Evolutionary conservation across 139 green algal genomes (phyloP).

Genomic region (Chlamydomonas sp.): DNA sequence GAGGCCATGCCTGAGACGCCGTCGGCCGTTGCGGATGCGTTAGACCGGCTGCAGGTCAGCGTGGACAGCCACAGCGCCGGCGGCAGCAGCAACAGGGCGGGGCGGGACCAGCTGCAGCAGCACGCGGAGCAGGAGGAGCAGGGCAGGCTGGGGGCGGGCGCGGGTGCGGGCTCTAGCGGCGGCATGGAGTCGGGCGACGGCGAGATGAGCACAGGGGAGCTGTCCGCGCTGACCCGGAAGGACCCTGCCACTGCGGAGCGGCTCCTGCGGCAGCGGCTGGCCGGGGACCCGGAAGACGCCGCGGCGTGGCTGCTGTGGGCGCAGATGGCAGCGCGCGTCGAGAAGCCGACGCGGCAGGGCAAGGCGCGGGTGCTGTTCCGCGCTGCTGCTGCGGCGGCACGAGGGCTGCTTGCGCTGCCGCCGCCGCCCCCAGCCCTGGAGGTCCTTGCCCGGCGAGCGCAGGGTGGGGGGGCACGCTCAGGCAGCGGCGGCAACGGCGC

Average conservation of each 20-base stretch:
- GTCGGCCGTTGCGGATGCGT: background rate
- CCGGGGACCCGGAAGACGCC: constrained; percentile 11
- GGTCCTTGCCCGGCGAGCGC: background rate
- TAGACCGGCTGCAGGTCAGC: constrained; percentile 41
- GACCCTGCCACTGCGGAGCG: background rate
- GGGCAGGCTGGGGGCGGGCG: background rate
- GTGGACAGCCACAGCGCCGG: constrained; percentile 20
- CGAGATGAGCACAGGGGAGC: background rate
- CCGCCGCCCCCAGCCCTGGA: constrained; percentile 20
- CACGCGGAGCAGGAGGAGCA: background rate
- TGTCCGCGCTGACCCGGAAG: background rate
- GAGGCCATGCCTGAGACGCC: constrained; percentile 7
- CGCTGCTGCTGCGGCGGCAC: constrained; percentile 52
- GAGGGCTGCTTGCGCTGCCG: constrained; percentile 25
- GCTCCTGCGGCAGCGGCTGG: constrained; percentile 12
- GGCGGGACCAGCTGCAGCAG: no score
- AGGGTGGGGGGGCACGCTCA: background rate
- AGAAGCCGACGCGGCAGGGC: background rate
- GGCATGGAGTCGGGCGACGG: background rate
- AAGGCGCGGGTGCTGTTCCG: constrained; percentile 61
- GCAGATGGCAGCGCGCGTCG: constrained; percentile 57
- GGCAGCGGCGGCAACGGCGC: background rate
- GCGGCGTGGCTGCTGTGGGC: constrained; percentile 65
- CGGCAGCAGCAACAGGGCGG: no score
- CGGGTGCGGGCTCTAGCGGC: no score